Percentiles rank a stretch among this genome's conserved stretches.
These are phyloP conservation scores for Hanseniaspora vineae DNA, from an alignment of 805 yeast species.

Conservation along the genomic window DNA sequence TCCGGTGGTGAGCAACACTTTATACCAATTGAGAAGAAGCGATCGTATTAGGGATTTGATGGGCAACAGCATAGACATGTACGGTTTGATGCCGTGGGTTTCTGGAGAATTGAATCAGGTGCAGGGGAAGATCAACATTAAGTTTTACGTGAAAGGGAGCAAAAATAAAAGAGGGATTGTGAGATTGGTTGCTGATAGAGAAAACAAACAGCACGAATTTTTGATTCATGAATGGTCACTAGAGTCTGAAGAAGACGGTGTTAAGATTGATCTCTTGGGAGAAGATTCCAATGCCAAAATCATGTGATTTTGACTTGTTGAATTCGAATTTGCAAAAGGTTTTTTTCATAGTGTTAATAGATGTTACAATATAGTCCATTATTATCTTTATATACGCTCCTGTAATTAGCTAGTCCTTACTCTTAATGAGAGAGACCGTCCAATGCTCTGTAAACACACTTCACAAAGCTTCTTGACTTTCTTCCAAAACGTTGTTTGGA, in stretches of 20 bases:
- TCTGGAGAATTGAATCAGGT: conserved; percentile 75
- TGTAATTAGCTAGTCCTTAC: no score
- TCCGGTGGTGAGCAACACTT: conserved; percentile 76
- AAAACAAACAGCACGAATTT: conserved; percentile 43
- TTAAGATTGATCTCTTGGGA: conserved; percentile 23
- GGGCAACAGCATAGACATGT: conserved; percentile 67
- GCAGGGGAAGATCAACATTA: conserved; percentile 64
- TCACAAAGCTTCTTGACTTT: not conserved
- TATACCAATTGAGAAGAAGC: conserved; percentile 76
- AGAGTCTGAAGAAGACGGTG: conserved; percentile 28
- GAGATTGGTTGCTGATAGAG: conserved; percentile 58
- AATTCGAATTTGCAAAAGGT: no score
- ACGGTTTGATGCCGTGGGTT: conserved; percentile 72
- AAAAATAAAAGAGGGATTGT: conserved; percentile 39
- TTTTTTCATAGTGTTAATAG: no score
- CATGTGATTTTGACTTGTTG: not conserved
- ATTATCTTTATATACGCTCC: no score
- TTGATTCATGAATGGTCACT: conserved; percentile 52
- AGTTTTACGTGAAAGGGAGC: conserved; percentile 59
- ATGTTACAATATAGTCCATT: no score
- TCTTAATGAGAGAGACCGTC: no score
- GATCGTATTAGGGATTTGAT: conserved; percentile 44
- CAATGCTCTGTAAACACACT: no score
- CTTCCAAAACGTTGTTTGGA: not conserved
- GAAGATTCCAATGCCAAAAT: not conserved